phyloP scores from a whole-genome alignment of 768 basidiomycete genomes.

The Sutorius australiensis region DNA sequence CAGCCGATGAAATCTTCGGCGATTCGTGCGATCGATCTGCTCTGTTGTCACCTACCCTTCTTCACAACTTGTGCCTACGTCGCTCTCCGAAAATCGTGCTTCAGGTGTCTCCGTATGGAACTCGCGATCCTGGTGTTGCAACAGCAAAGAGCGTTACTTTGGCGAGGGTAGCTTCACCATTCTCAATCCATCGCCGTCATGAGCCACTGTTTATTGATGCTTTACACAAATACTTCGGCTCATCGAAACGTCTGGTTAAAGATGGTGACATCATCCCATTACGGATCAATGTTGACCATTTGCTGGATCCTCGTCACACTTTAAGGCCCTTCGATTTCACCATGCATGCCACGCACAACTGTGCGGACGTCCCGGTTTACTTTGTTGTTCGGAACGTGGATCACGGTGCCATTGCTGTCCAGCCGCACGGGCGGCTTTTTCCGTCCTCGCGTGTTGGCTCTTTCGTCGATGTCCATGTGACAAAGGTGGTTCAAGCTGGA shows the following conservation, averaged over 20 bases:
- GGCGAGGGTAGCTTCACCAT: constrained; percentile 75
- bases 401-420: constrained; percentile 47
- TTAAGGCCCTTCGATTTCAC: constrained; percentile 7
- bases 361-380: constrained; percentile 52
- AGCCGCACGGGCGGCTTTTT: constrained; percentile 45
- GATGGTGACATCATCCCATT: constrained; percentile 72
- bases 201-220: constrained; percentile 58
- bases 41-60: constrained; percentile 43
- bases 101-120: constrained; percentile 58
- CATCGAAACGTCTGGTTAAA: constrained; percentile 55
- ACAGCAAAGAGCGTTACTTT: constrained; percentile 67
- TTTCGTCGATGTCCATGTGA: constrained; percentile 70
- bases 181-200: constrained; percentile 60
- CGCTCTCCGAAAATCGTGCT: constrained; percentile 34
- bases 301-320: constrained; percentile 17
- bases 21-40: constrained; percentile 36
- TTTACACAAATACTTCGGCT: constrained; percentile 61
- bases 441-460: constrained; percentile 75
- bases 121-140: constrained; percentile 57
- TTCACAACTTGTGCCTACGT: constrained; percentile 47
- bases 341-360: neutral
- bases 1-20: constrained; percentile 42
- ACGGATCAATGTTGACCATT: constrained; percentile 51
- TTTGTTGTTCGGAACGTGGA: constrained; percentile 80
- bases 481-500: constrained; percentile 78